These are phyloP conservation scores for Kluyveromyces dobzhanskii DNA, from an alignment of 805 yeast genomes.

Conservation along the genomic window DNA sequence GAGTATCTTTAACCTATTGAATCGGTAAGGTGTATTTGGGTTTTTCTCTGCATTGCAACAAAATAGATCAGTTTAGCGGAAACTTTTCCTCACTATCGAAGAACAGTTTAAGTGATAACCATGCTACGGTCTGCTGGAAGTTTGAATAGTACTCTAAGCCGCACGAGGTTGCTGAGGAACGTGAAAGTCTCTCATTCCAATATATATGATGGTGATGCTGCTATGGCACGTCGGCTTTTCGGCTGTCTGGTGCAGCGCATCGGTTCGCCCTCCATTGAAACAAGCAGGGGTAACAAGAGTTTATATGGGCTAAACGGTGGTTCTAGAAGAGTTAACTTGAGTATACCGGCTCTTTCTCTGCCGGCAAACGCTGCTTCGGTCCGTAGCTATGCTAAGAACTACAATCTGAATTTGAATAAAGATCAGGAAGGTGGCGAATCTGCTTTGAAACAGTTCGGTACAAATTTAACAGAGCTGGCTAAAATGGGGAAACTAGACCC, in stretches of 20 bases:
- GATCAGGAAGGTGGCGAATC: conserved; percentile 50
- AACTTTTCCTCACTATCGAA: too few species aligned
- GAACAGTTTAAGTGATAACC: neutral
- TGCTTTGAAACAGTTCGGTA: conserved; percentile 78
- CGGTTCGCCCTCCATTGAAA: too few species aligned
- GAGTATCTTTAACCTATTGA: too few species aligned
- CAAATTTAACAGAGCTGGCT: conserved; percentile 80
- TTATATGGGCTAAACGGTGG: neutral
- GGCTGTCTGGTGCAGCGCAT: too few species aligned
- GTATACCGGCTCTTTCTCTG: neutral
- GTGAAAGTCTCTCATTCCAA: neutral
- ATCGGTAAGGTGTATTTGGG: too few species aligned
- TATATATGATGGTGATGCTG: too few species aligned
- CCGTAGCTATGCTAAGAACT: conserved; percentile 2
- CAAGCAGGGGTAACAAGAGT: neutral
- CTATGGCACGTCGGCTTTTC: too few species aligned
- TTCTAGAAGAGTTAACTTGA: too few species aligned
- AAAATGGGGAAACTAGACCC: conserved; percentile 89
- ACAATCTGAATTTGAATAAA: conserved; percentile 15
- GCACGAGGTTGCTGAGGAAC: neutral
- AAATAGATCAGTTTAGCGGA: too few species aligned
- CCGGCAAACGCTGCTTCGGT: neutral
- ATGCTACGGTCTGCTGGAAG: neutral
- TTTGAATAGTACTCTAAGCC: neutral
- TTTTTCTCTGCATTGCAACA: too few species aligned